Base-by-base conservation (phyloP, 441 rosid genomes). In the Erodium moschatum region DNA sequence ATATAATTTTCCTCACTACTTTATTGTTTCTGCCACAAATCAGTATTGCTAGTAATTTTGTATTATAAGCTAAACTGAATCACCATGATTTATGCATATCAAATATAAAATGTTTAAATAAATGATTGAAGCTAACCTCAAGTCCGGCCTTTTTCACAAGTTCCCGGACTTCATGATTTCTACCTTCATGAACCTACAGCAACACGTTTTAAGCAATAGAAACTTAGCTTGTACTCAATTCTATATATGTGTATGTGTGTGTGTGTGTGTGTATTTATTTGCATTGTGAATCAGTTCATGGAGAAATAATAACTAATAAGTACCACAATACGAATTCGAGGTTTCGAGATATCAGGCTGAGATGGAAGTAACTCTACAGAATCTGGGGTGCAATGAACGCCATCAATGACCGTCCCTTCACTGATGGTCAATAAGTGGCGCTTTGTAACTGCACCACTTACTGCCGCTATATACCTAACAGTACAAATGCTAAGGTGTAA, bases 131-230 rank as follows among this genome's bases (percentile, higher is more conserved):
- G 69, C 89, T 78, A 76, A 87, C 97, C 96, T 89, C 85, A 78
- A 92, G 89, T 73, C 94, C 94, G n/a, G 91, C 91, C 76, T 84
- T 84, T 83, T 92, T 92, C 76, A 92, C 87, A 68, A 92, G 83
- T 85, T 90, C 98, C 67, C 96, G 85, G 56, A 92, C 94, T 82
- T 90, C 97, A 64, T 90, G 98, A 74, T 89, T 90, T 75, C 96
- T 87, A 65, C 98, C 97, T 82, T 92, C 96, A 69, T 90, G 92
- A 82, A 92, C 97, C 98, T 90, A 81, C 76, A 75, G 20, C 62
- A 44, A 29, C 48, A 62, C 64, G 50, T 66, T 80, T 21, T 69
- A 68, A 40, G 56, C 9, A 29, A 58, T 64, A 29, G 48, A 66
- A 40, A 42, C 33, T 58, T 24, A 68, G 19, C 44, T 42, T 56